Percentiles rank a stretch among this genome's conserved stretches.
Evolutionary conservation across 768 basidiomycete genomes (phyloP).

Genomic region (Clathrus columnatus): DNA sequence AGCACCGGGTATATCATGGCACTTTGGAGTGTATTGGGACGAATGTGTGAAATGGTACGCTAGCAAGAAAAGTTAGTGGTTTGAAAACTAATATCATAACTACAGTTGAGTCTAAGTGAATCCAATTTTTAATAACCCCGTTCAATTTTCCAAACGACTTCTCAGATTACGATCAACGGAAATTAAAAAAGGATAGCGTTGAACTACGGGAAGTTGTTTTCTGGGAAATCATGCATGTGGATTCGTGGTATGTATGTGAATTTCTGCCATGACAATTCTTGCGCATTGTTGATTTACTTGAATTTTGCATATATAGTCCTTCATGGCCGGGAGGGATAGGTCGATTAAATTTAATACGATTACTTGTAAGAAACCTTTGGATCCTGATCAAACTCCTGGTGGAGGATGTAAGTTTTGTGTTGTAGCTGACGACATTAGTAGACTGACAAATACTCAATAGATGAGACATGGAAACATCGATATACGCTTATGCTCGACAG

Average conservation of each 20-base stretch:
- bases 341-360: constrained; percentile 7
- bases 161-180: constrained; percentile 6
- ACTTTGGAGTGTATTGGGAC: constrained; percentile 7
- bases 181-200: neutral
- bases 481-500: neutral
- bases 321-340: constrained; percentile 3
- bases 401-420: constrained; percentile 3
- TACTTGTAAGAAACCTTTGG: constrained; percentile 4
- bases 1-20: constrained; percentile 6
- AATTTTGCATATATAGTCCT: too few species aligned
- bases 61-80: too few species aligned
- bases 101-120: constrained; percentile 6
- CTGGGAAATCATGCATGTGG: constrained; percentile 9
- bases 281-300: neutral
- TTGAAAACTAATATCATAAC: neutral
- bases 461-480: constrained; percentile 6
- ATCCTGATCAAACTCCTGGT: neutral
- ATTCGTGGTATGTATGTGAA: constrained; percentile 8
- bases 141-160: too few species aligned
- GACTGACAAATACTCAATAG: neutral
- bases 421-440: too few species aligned
- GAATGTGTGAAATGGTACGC: constrained; percentile 8
- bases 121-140: too few species aligned
- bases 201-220: constrained; percentile 5
- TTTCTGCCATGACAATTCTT: neutral